Base-by-base conservation (phyloP, 345 rosid species). In the Schrenkiella parvula region DNA sequence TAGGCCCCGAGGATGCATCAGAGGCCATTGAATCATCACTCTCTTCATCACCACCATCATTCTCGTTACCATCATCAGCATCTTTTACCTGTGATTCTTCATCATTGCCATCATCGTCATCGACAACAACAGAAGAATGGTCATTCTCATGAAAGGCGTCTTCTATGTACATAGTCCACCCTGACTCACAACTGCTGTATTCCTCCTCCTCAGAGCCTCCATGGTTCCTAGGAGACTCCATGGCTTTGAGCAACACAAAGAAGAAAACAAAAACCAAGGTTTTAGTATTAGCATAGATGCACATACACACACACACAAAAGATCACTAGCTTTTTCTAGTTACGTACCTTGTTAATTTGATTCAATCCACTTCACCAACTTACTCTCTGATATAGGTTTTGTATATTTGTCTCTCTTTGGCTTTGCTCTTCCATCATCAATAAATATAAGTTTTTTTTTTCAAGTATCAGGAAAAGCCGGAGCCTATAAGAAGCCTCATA, bases 21-120 rank as follows among this genome's bases (percentile, higher is more conserved):
- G 90, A 88, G 39, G 85, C 82, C 93, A 88, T 84, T 0, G 93
- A 88, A 39, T 86, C 90, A 79, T 86, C 93, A 42, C 87, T 85
- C 63, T 83, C 82, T 46, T 62, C 72, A 50, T 51, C 73, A 60
- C 59, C 73, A 23, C 57, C 53, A n/a, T 52, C 72, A 60, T 57
- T 66, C 68, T 22, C 46, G 52, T 58, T 56, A 9, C 70, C 65
- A 19, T 42, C 47, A 46, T 63, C 39, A 4, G 25, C 76, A 23
- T 78, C 67, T 52, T 29, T 66, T 51, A 64, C 48, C 47, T 52
- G 25, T 63, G 58, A 14, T 38, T 70, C 54, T 50, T 63, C 46
- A 39, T 74, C 70, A 11, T 32, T 37, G 13, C 34, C 71, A 56
- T 15, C 62, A 5, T 35, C 76, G 25, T 75, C 72, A 60, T 32